Evolutionary conservation across 805 yeast genomes (phyloP).

Genomic region (Hanseniaspora guilliermondii): DNA sequence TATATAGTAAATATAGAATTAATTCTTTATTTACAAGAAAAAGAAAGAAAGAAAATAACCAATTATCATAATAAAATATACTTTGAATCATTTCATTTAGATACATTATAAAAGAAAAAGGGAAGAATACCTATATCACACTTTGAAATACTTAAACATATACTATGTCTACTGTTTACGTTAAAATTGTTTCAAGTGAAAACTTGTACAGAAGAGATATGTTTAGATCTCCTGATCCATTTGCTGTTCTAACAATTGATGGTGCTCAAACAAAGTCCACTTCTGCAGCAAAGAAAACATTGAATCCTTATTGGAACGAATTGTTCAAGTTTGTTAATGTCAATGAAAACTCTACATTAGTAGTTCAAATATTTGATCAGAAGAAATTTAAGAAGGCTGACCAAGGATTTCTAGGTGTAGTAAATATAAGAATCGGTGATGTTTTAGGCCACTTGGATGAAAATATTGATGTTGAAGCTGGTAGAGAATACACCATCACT

Average conservation of each 20-base stretch:
- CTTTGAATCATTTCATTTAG: no score
- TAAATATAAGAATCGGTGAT: conserved; percentile 80
- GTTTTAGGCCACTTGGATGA: conserved; percentile 51
- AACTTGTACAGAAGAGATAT: conserved; percentile 90
- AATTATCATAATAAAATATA: no score
- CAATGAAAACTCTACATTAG: conserved; percentile 69
- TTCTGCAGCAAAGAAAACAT: conserved; percentile 80
- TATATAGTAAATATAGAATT: no score
- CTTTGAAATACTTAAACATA: background rate
- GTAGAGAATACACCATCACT: conserved; percentile 71
- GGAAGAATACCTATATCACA: no score
- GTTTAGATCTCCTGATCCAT: conserved; percentile 93
- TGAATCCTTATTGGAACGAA: conserved; percentile 98
- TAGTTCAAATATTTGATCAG: conserved; percentile 91
- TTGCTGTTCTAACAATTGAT: conserved; percentile 94
- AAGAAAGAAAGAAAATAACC: no score
- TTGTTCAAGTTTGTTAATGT: conserved; percentile 64
- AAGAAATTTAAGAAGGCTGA: conserved; percentile 95
- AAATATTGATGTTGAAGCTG: conserved; percentile 26
- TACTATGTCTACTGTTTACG: conserved; percentile 34
- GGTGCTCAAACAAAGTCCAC: conserved; percentile 94
- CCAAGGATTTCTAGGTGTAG: conserved; percentile 95
- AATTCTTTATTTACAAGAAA: no score
- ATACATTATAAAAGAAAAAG: no score
- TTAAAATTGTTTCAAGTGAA: conserved; percentile 87